These are phyloP conservation scores for Puccinellia tenuiflora DNA, from an alignment of 176 grass and related monocot species.

Conservation along the genomic window DNA sequence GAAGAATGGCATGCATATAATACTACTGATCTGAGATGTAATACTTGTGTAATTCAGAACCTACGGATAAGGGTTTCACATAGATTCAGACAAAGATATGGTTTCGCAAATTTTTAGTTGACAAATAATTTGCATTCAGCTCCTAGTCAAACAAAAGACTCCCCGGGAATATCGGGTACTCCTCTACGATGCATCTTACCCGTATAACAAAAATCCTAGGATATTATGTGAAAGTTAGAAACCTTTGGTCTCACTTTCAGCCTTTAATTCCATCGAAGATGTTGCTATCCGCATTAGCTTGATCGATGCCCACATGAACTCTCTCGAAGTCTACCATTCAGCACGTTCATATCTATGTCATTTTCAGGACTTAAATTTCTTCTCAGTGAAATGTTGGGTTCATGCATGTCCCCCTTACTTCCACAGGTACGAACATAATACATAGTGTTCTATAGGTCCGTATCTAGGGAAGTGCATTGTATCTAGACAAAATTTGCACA, in stretches of 20 bases:
- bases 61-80: neutral
- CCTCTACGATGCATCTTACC: neutral
- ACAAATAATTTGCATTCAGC: neutral
- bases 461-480: neutral
- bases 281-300: conserved; percentile 9
- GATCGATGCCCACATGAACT: neutral
- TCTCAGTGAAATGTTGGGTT: neutral
- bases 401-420: conserved; percentile 8
- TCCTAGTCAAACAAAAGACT: neutral
- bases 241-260: conserved; percentile 20
- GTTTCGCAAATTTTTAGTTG: neutral
- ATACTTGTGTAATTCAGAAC: neutral
- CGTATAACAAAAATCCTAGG: neutral
- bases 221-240: neutral
- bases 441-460: neutral
- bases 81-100: neutral
- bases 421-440: neutral
- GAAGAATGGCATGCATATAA: neutral
- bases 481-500: neutral
- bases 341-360: neutral
- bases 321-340: neutral
- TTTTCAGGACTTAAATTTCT: conserved; percentile 1
- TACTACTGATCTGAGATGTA: neutral
- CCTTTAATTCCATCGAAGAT: conserved; percentile 3
- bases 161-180: neutral